Base-by-base conservation (phyloP, 805 yeast genomes). In the Kuraishia capsulata region DNA sequence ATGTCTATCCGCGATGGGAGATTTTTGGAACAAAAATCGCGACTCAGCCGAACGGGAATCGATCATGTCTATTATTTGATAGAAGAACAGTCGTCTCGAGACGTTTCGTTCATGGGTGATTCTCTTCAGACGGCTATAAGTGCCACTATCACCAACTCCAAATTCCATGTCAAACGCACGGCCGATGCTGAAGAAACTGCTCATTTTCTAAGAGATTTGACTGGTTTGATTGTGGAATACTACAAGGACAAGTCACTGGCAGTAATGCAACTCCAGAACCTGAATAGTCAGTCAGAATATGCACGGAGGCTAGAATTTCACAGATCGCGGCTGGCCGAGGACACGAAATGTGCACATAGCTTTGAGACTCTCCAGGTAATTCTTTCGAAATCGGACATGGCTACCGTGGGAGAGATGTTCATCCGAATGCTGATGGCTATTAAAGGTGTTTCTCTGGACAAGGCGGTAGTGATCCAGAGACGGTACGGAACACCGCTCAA, bases 1-100 rank as follows among this genome's bases (percentile, higher is more conserved):
- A 52, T 67, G 25, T 84, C 95, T 37, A 87, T 92, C 34, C 71
- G 73, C 42, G 99, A 92, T 58, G 96, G 96, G 2, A 62, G 99
- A 36, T 88, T 82, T 50, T 66, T 69, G 39, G 98, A 92, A 54
- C 99, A 92, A 54, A 89, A 90, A 52, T 61, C 69, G 14, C 69
- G 99, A 39, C 63, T 92, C 41, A 69, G 69, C 37, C 72, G 79
- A 54, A 72, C 92, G 0, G 87, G 84, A 0, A 62, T 89, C 51
- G 62, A 63, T 16, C 71, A 83, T 45, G 73, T 81, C 16, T 78
- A 76, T 46, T 92, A 92, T 49, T 53, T 92, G 3, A 73, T 92
- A 13, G 99, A 92, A 54, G 95, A 86, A 43, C 73, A 71, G 4
- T 69, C 72, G 24, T 51, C 68, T 1, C 55, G 61, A n/a, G 73